Percentiles rank a stretch among this genome's conserved stretches.
phyloP scores from a whole-genome alignment of 768 basidiomycete species.

The Trametes elegans region DNA sequence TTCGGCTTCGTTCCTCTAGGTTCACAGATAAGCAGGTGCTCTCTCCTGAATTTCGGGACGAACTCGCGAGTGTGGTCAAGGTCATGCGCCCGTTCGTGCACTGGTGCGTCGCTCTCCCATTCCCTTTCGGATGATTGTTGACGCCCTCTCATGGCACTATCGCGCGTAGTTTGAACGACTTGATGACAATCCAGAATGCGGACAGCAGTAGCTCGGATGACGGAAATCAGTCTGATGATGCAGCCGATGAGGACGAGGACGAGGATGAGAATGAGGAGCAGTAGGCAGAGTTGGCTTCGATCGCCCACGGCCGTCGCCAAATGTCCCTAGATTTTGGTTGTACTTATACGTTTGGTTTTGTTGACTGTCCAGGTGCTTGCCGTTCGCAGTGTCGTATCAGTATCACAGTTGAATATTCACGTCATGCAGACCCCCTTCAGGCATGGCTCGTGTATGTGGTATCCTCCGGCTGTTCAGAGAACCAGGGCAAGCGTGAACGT shows the following conservation, averaged over 20 bases:
- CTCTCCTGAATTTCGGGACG: slow-evolving; percentile 59
- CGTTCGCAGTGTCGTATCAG: too few relatives aligned
- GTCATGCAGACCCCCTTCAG: too few relatives aligned
- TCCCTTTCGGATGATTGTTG: background rate
- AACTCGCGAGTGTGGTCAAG: slow-evolving; percentile 49
- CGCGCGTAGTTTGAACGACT: slow-evolving; percentile 58
- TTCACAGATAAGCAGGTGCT: slow-evolving; percentile 78
- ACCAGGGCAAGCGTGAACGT: too few relatives aligned
- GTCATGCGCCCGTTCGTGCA: slow-evolving; percentile 77
- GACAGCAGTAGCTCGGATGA: slow-evolving; percentile 27
- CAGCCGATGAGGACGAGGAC: slow-evolving; percentile 25
- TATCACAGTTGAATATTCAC: too few relatives aligned
- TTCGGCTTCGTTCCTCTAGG: slow-evolving; percentile 40
- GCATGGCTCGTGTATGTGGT: too few relatives aligned
- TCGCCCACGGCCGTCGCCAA: too few relatives aligned
- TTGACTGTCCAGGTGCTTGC: too few relatives aligned
- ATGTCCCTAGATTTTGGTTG: too few relatives aligned
- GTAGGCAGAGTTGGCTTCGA: too few relatives aligned
- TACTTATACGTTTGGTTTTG: too few relatives aligned
- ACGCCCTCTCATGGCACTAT: too few relatives aligned
- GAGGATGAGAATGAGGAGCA: slow-evolving; percentile 1
- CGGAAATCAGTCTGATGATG: slow-evolving; percentile 7
- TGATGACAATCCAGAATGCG: slow-evolving; percentile 56
- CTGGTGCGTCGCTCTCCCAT: slow-evolving; percentile 45
- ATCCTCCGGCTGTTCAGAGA: too few relatives aligned